A percentile compares a stretch with the other conserved stretches of the same genome.
phyloP scores from a whole-genome alignment of 495 filamentous ascomycete genomes.

The Aspergillus indologenus region DNA sequence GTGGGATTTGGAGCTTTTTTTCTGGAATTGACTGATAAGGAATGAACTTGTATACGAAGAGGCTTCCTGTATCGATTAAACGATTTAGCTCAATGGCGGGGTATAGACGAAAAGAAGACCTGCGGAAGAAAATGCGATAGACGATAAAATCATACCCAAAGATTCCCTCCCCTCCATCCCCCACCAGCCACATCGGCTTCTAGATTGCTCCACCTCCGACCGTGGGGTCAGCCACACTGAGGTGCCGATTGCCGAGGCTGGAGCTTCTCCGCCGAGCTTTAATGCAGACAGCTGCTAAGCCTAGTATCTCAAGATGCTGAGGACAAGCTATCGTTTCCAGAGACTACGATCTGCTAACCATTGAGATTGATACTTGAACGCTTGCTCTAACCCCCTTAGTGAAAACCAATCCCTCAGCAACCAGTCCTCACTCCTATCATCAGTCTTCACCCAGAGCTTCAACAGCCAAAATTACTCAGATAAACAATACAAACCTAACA shows the following conservation, averaged over 20 bases:
- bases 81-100: neutral
- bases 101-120: neutral
- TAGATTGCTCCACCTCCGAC: slow-evolving; percentile 10
- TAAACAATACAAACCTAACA: no score
- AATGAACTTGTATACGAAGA: neutral
- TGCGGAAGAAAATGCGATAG: neutral
- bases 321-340: no score
- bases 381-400: no score
- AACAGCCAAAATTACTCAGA: no score
- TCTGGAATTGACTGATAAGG: neutral
- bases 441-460: no score
- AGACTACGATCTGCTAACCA: no score
- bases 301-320: no score
- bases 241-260: neutral
- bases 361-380: no score
- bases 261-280: neutral
- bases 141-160: slow-evolving; percentile 7
- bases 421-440: no score
- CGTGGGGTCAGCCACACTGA: slow-evolving; percentile 12
- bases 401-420: no score
- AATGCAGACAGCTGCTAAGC: neutral
- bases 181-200: slow-evolving; percentile 6
- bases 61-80: neutral
- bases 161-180: slow-evolving; percentile 1
- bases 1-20: neutral